Percentiles rank a stretch among this genome's conserved stretches.
These are phyloP conservation scores for Aaosphaeria pasadenensis DNA, from an alignment of 2,329 filamentous ascomycete genomes.

Conservation along the genomic window DNA sequence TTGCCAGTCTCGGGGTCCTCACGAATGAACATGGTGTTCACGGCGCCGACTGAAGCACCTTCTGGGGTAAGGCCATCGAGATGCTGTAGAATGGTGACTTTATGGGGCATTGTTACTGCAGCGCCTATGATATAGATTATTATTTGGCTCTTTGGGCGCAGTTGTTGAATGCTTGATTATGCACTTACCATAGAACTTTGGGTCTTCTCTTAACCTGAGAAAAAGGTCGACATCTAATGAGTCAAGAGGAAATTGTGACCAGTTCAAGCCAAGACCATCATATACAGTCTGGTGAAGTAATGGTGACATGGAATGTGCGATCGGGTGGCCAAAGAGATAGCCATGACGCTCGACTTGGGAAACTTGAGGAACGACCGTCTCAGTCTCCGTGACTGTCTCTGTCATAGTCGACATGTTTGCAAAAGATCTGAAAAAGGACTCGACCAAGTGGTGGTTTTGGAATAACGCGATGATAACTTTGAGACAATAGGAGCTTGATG, in stretches of 20 bases:
- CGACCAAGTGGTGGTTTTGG: no score
- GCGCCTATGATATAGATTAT: constrained; percentile 48
- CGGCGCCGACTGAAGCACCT: constrained; percentile 69
- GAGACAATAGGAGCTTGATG: no score
- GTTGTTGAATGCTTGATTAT: background rate
- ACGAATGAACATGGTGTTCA: constrained; percentile 73
- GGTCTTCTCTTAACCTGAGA: constrained; percentile 51
- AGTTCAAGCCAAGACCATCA: constrained; percentile 49
- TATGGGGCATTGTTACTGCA: constrained; percentile 81
- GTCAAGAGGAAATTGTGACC: constrained; percentile 51
- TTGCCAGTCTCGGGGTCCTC: constrained; percentile 45
- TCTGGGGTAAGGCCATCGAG: constrained; percentile 73
- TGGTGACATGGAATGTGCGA: constrained; percentile 57
- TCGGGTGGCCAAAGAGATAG: constrained; percentile 57
- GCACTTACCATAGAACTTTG: constrained; percentile 59
- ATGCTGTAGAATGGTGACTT: constrained; percentile 70
- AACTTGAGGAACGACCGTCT: constrained; percentile 10
- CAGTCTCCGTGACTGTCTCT: background rate
- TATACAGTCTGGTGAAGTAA: constrained; percentile 55
- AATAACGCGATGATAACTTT: no score
- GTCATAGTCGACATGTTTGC: no score
- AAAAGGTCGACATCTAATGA: constrained; percentile 45
- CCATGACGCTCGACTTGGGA: constrained; percentile 43
- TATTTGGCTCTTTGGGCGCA: background rate
- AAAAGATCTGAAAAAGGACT: no score